phyloP scores from a whole-genome alignment of 176 grass and related monocot genomes.

The Calamus simplicifolius region DNA sequence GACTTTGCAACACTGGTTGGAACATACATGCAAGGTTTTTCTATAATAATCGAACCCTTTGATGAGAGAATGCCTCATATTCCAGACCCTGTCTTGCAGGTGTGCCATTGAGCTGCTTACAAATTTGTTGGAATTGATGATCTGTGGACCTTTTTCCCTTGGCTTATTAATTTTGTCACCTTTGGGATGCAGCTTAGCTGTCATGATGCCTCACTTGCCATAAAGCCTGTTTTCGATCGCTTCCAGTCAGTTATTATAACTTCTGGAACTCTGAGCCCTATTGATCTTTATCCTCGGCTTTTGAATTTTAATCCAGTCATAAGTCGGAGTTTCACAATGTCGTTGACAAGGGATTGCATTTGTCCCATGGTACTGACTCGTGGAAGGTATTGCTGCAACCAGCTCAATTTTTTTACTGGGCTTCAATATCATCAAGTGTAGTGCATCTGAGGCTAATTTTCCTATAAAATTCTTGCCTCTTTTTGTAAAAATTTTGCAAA shows the following conservation, averaged over 20 bases:
- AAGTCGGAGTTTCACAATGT: constrained; percentile 97
- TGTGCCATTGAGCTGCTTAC: constrained; percentile 19
- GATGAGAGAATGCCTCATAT: constrained; percentile 95
- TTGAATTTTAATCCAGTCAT: constrained; percentile 95
- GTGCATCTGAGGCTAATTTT: too few relatives aligned
- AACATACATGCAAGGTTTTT: constrained; percentile 85
- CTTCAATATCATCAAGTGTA: too few relatives aligned
- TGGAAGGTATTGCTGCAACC: constrained; percentile 49
- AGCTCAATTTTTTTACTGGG: too few relatives aligned
- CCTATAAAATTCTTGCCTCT: too few relatives aligned
- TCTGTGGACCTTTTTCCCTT: too few relatives aligned
- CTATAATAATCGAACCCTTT: constrained; percentile 88
- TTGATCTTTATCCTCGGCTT: constrained; percentile 88
- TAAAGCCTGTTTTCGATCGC: constrained; percentile 91
- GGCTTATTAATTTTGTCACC: too few relatives aligned
- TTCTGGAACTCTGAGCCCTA: constrained; percentile 91
- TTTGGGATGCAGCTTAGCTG: constrained; percentile 67
- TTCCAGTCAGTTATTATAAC: constrained; percentile 92
- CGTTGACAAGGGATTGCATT: constrained; percentile 93
- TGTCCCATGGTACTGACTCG: constrained; percentile 97
- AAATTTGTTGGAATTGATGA: not conserved
- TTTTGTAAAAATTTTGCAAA: too few relatives aligned
- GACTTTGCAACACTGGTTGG: constrained; percentile 88
- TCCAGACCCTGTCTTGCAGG: constrained; percentile 82
- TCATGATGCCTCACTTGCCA: constrained; percentile 91